phyloP scores from a whole-genome alignment of 345 rosid species.

The Lenwebbia sp. region DNA sequence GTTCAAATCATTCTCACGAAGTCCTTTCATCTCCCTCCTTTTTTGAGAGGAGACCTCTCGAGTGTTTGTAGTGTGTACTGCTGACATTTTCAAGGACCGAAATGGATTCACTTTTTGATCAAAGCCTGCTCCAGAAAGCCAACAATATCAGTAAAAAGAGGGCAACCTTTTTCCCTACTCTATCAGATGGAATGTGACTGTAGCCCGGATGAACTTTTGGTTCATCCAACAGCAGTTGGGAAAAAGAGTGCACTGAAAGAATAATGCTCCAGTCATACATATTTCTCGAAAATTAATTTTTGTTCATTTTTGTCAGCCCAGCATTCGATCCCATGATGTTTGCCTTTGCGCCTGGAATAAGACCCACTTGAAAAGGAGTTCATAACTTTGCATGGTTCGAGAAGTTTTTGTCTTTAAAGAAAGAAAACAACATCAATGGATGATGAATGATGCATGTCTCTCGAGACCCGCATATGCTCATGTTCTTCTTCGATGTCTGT shows the following conservation, averaged over 20 bases:
- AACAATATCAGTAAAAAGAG: not conserved
- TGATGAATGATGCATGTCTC: slow-evolving; percentile 12
- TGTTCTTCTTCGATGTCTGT: not conserved
- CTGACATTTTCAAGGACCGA: not conserved
- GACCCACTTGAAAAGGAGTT: slow-evolving; percentile 3
- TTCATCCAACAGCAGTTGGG: not conserved
- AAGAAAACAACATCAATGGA: not conserved
- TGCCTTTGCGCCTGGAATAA: slow-evolving; percentile 9
- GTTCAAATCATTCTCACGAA: not conserved
- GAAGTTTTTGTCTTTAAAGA: not conserved
- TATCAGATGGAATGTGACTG: not conserved
- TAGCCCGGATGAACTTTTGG: not conserved
- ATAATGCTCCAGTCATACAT: not conserved
- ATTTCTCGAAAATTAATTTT: too few relatives aligned
- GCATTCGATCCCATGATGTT: slow-evolving; percentile 49
- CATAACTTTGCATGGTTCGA: not conserved
- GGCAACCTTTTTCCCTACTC: not conserved
- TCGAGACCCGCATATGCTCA: slow-evolving; percentile 6
- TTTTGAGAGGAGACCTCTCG: not conserved
- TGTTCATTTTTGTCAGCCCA: not conserved
- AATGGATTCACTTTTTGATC: not conserved
- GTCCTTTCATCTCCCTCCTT: not conserved
- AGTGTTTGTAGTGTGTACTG: not conserved
- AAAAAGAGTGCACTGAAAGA: not conserved
- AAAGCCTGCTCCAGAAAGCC: not conserved